Percentiles rank a stretch among this genome's conserved stretches.
Evolutionary conservation across 2,329 filamentous ascomycete genomes (phyloP).

Genomic region (Pseudocercospora macadamiae): DNA sequence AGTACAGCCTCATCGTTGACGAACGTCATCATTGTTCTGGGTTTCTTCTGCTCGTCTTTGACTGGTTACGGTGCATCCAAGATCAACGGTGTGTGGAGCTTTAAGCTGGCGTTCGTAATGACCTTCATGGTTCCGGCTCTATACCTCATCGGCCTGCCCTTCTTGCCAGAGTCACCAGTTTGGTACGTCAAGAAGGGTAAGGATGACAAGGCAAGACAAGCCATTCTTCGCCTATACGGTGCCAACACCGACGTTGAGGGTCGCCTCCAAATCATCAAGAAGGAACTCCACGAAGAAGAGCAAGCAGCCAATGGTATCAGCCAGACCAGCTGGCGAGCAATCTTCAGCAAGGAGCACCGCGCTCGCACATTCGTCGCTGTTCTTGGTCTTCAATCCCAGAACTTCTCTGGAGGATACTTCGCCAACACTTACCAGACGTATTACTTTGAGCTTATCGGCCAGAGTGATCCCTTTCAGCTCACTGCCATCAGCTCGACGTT

Average conservation of each 20-base stretch:
- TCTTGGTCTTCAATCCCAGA: slow-evolving; percentile 30
- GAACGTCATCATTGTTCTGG: slow-evolving; percentile 33
- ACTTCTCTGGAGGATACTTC: slow-evolving; percentile 30
- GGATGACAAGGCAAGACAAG: slow-evolving; percentile 60
- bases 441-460: slow-evolving; percentile 31
- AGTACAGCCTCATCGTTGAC: slow-evolving; percentile 32
- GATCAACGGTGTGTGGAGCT: slow-evolving; percentile 31
- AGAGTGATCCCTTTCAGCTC: slow-evolving; percentile 29
- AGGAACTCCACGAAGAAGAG: slow-evolving; percentile 29
- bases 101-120: slow-evolving; percentile 31
- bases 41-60: slow-evolving; percentile 32
- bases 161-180: slow-evolving; percentile 82
- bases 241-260: slow-evolving; percentile 24
- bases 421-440: slow-evolving; percentile 31
- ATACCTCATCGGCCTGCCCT: slow-evolving; percentile 30
- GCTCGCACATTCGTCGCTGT: slow-evolving; percentile 31
- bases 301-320: slow-evolving; percentile 26
- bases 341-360: slow-evolving; percentile 33
- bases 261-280: slow-evolving; percentile 25
- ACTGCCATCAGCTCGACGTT: slow-evolving; percentile 31
- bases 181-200: slow-evolving; percentile 76
- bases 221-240: slow-evolving; percentile 30
- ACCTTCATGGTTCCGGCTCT: slow-evolving; percentile 31
- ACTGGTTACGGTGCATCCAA: slow-evolving; percentile 32
- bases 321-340: slow-evolving; percentile 32